Evolutionary conservation across 2,329 filamentous ascomycete genomes (phyloP), one percentile per base, ranked within the genome.

Genomic region (Talaromyces rugulosus): DNA sequence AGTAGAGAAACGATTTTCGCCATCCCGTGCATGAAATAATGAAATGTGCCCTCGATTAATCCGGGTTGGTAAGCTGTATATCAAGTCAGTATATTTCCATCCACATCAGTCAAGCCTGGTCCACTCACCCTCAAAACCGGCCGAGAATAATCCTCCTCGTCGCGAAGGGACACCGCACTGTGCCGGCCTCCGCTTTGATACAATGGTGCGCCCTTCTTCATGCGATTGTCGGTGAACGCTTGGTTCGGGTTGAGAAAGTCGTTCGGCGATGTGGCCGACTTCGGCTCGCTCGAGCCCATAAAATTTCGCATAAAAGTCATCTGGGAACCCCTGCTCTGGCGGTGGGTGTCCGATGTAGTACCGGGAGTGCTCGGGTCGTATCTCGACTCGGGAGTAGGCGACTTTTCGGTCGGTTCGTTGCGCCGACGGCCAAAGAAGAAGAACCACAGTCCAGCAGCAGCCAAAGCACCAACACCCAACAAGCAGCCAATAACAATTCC

Each of bases 121-220:
- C 14, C 7, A 72, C 77, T 70, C 64, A 79, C 77, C 47, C 77
- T 75, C 66, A 79, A 67, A 36, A 79, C 77, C 52, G 77, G 78
- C 30, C 79, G 72, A 36, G 78, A 80, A 68, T 81, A 81, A 65
- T 81, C 79, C 67, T 79, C 76, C 61, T 80, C 76, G 63, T 81
- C 79, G 63, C 80, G 78, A 23, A 81, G 73, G 18, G 78, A 81
- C 18, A 79, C 70, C 62, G 75, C 78, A 67, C 78, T 80, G 52
- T 75, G 69, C 36, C 77, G 77, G 56, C 72, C 68, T 59, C 76
- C 77, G 57, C 77, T 72, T 14, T 73, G 71, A 65, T 77, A 78
- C 59, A 80, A 72, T 28, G 72, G 66, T 7, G 74, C 71, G 63
- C 75, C 75, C 53, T 76, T 75, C 62, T 79, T 80, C 72, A 81